Conservation (phyloP, 1,284 basidiomycete genomes). For the Malassezia japonica region DNA sequence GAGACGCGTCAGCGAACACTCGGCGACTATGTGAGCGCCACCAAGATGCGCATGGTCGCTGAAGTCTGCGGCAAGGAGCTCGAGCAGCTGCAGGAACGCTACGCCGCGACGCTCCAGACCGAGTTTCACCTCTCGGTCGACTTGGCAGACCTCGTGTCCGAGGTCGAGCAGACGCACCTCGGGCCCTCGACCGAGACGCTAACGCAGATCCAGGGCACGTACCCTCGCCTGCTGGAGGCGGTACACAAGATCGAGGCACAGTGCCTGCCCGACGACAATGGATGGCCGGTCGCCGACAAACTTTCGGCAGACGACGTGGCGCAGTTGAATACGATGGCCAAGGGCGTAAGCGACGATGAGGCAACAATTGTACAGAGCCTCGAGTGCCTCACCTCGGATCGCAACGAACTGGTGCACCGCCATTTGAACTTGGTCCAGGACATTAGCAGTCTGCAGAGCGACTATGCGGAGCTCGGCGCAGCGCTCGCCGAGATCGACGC, state of each 20-base stretch:
- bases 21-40: constrained; percentile 33
- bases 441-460: constrained; percentile 45
- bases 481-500: constrained; percentile 32
- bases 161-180: constrained; percentile 29
- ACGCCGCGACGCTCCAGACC: constrained; percentile 20
- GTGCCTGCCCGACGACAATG: constrained; percentile 28
- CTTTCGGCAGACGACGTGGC: background rate
- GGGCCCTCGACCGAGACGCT: constrained; percentile 29
- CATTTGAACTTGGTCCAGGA: constrained; percentile 38
- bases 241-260: constrained; percentile 6
- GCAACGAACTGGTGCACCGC: constrained; percentile 39
- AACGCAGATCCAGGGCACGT: constrained; percentile 24
- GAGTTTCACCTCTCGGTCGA: constrained; percentile 27
- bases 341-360: background rate
- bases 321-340: background rate
- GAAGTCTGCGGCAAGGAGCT: constrained; percentile 27
- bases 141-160: constrained; percentile 21
- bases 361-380: constrained; percentile 20
- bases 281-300: no score
- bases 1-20: constrained; percentile 20
- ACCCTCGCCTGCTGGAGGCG: background rate
- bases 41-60: constrained; percentile 34
- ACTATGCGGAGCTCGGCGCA: constrained; percentile 34
- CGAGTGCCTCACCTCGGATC: constrained; percentile 33
- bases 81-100: constrained; percentile 22